Percentiles rank a stretch among this genome's conserved stretches.
Evolutionary conservation across 2,329 filamentous ascomycete genomes (phyloP).

Genomic region (Venturia nashicola): DNA sequence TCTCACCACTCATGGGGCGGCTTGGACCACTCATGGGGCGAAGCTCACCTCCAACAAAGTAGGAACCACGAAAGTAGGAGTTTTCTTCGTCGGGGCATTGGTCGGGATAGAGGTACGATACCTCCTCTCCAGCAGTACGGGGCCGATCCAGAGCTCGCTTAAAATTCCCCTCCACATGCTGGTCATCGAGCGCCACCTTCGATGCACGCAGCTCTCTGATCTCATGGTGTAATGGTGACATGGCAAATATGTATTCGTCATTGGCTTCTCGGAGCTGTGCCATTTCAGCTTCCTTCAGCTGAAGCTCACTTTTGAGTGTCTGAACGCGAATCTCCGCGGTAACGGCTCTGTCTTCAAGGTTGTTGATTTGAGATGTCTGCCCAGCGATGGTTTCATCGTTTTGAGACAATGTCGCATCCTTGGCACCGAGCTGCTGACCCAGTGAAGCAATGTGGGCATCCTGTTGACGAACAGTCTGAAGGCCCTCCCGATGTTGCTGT

Average conservation of each 20-base stretch:
- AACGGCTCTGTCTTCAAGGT: background rate
- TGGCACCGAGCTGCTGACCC: background rate
- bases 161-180: background rate
- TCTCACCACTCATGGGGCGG: constrained; percentile 1
- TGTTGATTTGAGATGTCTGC: background rate
- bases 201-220: background rate
- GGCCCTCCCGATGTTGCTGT: background rate
- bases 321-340: background rate
- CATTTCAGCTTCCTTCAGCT: background rate
- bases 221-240: constrained; percentile 1
- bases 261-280: background rate
- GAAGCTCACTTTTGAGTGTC: background rate
- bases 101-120: background rate
- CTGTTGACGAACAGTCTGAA: background rate
- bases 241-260: background rate
- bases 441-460: background rate
- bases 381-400: background rate
- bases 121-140: background rate
- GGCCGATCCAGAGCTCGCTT: too few species aligned
- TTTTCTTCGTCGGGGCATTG: background rate
- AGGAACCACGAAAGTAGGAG: background rate
- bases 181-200: background rate
- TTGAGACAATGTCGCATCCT: background rate
- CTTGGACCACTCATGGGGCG: background rate
- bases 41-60: background rate